Conservation (phyloP, 2,329 filamentous ascomycete species). For the Alternaria conjuncta region DNA sequence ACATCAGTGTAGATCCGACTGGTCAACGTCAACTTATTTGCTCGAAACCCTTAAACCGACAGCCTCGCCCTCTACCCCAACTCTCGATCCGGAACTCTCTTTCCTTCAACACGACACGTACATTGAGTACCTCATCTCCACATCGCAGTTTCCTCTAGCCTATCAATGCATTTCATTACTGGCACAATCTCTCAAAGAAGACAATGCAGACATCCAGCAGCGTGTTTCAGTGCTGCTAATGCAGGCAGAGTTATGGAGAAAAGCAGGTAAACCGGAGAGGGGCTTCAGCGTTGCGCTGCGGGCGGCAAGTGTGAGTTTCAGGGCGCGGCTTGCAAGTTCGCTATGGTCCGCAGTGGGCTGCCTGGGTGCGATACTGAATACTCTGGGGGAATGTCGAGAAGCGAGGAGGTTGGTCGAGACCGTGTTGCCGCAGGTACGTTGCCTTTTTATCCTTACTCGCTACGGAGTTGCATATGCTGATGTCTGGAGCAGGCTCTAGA, state of each 20-base stretch:
- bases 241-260: slow-evolving; percentile 74
- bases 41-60: slow-evolving; percentile 63
- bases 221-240: slow-evolving; percentile 74
- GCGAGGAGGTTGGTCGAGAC: slow-evolving; percentile 69
- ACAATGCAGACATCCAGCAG: slow-evolving; percentile 68
- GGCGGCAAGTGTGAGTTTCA: slow-evolving; percentile 75
- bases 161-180: slow-evolving; percentile 62
- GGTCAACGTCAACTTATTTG: slow-evolving; percentile 62
- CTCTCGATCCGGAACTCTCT: slow-evolving; percentile 63
- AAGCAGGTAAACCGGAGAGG: slow-evolving; percentile 71
- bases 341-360: slow-evolving; percentile 76
- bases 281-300: slow-evolving; percentile 79
- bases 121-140: slow-evolving; percentile 64
- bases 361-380: slow-evolving; percentile 72
- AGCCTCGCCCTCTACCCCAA: slow-evolving; percentile 46
- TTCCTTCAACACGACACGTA: slow-evolving; percentile 66
- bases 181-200: slow-evolving; percentile 58
- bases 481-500: slow-evolving; percentile 61
- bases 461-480: not conserved
- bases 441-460: not conserved
- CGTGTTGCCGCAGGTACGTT: slow-evolving; percentile 71
- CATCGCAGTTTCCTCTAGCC: slow-evolving; percentile 60
- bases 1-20: slow-evolving; percentile 54
- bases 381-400: slow-evolving; percentile 72
- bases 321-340: slow-evolving; percentile 69